Base-by-base conservation (phyloP, 2,329 filamentous ascomycete species). In the Cadophora gregata region DNA sequence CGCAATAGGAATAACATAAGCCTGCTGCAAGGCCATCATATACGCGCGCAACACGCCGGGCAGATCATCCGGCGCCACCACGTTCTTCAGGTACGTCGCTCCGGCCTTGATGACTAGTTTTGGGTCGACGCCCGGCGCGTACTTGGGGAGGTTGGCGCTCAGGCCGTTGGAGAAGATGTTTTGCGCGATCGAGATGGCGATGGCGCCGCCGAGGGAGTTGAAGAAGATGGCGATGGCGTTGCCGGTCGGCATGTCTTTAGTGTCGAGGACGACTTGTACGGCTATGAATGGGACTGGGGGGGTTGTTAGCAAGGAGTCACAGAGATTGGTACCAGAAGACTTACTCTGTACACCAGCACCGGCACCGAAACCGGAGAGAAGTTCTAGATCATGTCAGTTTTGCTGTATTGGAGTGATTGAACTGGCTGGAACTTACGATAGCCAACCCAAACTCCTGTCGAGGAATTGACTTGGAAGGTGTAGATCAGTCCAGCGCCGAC, bases 151-250 rank as follows among this genome's bases (percentile, higher is more conserved):
- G 76, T 71, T 67, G 24, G 53, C 67, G 4, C 59, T 70, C 7
- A 77, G 64, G 10, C 73, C 74, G 53, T 76, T 76, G 16, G 68
- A 75, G 72, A 77, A 77, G 47, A 87, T 81, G 3, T 83, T 83
- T 74, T 88, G 84, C 0, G 84, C 86, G 25, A 87, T 83, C 1
- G 85, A 82, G 4, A 87, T 84, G 67, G 87, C 86, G 24, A 88
- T 77, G 36, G 86, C 85, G 36, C 85, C 85, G 14, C 86, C 86
- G 1, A 88, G 80, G 68, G 86, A 86, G 75, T 88, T 86, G 45
- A 81, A 79, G 71, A 88, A 88, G 70, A 88, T 85, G 55, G 81
- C 82, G 68, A 85, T 82, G 14, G 86, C 83, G 36, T 86, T 81
- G 27, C 85, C 86, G 0, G 81, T 84, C 4, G 85, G 81, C 47